Percentiles rank a stretch among this genome's conserved stretches.
Conservation (phyloP, 768 basidiomycete genomes). For the Mycena olivaceomarginata region DNA sequence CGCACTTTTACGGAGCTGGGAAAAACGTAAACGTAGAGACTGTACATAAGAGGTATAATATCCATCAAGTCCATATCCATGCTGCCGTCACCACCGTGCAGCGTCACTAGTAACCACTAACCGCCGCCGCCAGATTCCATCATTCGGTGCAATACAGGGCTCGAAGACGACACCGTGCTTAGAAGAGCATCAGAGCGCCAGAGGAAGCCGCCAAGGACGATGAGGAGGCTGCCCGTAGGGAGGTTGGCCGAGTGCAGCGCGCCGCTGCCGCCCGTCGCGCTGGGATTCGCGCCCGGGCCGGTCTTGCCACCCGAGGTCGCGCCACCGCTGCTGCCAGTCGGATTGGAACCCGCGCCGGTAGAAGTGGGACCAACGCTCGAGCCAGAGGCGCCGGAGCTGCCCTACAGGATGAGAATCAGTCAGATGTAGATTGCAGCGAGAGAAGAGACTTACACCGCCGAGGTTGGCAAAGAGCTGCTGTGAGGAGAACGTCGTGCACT, state of each 20-base stretch:
- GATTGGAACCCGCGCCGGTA: not conserved
- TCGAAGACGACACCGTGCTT: constrained; percentile 7
- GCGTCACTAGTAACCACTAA: constrained; percentile 3
- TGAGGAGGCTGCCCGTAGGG: constrained; percentile 22
- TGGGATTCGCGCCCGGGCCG: constrained; percentile 7
- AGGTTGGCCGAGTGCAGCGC: constrained; percentile 16
- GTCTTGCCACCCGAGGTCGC: not conserved
- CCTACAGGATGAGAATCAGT: constrained; percentile 1
- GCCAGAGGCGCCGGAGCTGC: constrained; percentile 25
- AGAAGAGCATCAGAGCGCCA: constrained; percentile 26
- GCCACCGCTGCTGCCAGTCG: constrained; percentile 14
- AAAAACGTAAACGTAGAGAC: constrained; percentile 12
- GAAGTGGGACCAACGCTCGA: constrained; percentile 24
- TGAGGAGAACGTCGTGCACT: constrained; percentile 62
- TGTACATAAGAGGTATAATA: constrained; percentile 12
- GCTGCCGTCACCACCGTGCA: constrained; percentile 9
- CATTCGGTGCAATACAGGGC: not conserved
- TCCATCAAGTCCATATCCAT: constrained; percentile 12
- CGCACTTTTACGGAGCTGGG: too few species aligned
- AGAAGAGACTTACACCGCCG: constrained; percentile 39
- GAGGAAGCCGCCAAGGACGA: constrained; percentile 28
- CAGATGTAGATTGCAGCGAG: not conserved
- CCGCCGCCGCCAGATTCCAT: constrained; percentile 7
- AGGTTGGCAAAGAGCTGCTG: constrained; percentile 57
- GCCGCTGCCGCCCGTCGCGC: constrained; percentile 27